Evolutionary conservation across 352 stramenopile species (phyloP), one percentile per base, ranked within the genome.

Genomic region (Pythium phragmiticola): DNA sequence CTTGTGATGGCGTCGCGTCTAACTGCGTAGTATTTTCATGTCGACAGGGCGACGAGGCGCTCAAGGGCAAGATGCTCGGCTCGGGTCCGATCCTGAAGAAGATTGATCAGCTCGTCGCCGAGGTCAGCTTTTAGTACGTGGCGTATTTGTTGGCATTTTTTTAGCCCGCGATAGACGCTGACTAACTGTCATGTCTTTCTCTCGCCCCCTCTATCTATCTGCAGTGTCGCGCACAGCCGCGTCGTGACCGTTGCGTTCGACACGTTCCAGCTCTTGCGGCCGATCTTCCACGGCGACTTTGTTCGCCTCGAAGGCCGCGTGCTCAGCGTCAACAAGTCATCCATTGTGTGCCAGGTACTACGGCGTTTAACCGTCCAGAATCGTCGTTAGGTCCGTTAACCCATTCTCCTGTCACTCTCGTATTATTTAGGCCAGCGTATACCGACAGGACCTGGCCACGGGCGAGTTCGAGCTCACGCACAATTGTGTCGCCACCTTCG

Each of bases 51-150:
- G 69, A 80, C 46, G 77, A 84, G 30, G 67, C 73, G 28, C 70
- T 84, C 57, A 74, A 75, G 39, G 77, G 77, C 47, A 78, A 82
- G 46, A 23, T 78, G 56, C 65, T 87, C 8, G 75, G 77, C 34
- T 79, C 77, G 13, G 77, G 77, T 2, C 77, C 73, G 28, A 74
- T 87, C 37, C 62, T 87, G 51, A 75, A 82, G 62, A 73, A 75
- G 57, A 75, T 86, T 51, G 75, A 83, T 55, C 69, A 71, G 36
- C 69, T 85, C 45, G 73, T 68, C 8, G 70, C 74, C 13, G 68
- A 72, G 46, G 72, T 80, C 21, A 66, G 71, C 39, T 66, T 65
- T 60, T 72, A 77, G 69, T 79, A 66, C 47, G 63, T 63, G 0
- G 1, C 23, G 19, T 47, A 1, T 51, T 17, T 51, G 0, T 19